Base-by-base conservation (phyloP, 805 yeast genomes). In the Suhomyces sp. region DNA sequence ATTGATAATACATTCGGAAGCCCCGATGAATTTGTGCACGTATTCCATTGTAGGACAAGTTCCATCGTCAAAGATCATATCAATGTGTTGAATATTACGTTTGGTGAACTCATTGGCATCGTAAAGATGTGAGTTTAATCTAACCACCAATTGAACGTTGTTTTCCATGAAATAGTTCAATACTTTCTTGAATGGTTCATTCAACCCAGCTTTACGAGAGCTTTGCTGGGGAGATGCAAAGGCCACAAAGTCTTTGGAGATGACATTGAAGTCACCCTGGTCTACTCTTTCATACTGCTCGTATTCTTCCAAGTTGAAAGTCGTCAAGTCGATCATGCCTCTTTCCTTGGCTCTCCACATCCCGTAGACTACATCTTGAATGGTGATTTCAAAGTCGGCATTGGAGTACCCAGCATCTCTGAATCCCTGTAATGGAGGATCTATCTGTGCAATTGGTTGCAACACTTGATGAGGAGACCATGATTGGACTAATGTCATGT, bases 391-490 rank as follows among this genome's bases (percentile, higher is more conserved):
- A 64, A 90, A 94, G 70, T 94, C 99, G 2, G 98, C 97, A 53
- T 86, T 86, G 2, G 97, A 89, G 70, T 94, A 94, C 1, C 99
- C 99, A 1, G 99, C 99, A 69, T 94, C 99, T 68, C 99, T 79
- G 72, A 92, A 94, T 1, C 92, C 88, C 87, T 88, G 92, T 59
- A 93, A 86, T 6, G 98, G 97, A 2, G 96, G 97, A 48, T 88
- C 91, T 5, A 86, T 83, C 69, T 94, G 98, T 1, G 94, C 84
- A 50, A 94, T 82, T 0, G 99, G 99, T 55, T 96, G 97, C 57
- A 94, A 72, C 0, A 92, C 99, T 69, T 94, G 94, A 70, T 94
- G 99, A 0, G 99, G 99, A 1, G 97, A 90, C 99, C 99, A 94
- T 12, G 90, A 86, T 67, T 94, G 99, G 15, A 94, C 93, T 51